phyloP scores from a whole-genome alignment of 2,329 filamentous ascomycete species.

The Exophiala lecanii-corni region DNA sequence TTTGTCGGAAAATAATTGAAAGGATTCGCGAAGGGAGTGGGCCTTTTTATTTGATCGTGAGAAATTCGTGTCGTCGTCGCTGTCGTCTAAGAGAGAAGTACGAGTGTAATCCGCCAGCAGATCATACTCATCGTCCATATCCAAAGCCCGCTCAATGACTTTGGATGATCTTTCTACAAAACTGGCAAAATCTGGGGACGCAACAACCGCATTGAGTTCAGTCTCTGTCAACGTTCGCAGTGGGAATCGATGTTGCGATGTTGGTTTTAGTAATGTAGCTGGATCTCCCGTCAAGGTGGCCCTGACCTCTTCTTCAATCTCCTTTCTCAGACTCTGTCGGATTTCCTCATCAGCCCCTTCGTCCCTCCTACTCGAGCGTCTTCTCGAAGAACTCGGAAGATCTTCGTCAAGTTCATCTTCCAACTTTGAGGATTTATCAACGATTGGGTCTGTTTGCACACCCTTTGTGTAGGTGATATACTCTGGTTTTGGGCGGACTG shows the following conservation, averaged over 20 bases:
- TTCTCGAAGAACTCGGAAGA: slow-evolving; percentile 55
- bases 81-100: slow-evolving; percentile 64
- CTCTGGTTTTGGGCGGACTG: slow-evolving; percentile 52
- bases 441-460: slow-evolving; percentile 71
- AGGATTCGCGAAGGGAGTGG: slow-evolving; percentile 64
- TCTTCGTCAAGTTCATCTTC: slow-evolving; percentile 61
- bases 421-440: slow-evolving; percentile 39
- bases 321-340: slow-evolving; percentile 73
- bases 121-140: slow-evolving; percentile 85
- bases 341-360: slow-evolving; percentile 85
- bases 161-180: slow-evolving; percentile 96
- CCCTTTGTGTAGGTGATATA: slow-evolving; percentile 95
- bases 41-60: slow-evolving; percentile 24
- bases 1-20: slow-evolving; percentile 89
- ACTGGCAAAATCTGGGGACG: slow-evolving; percentile 87
- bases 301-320: slow-evolving; percentile 88
- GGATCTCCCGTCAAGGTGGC: slow-evolving; percentile 49
- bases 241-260: slow-evolving; percentile 59
- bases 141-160: slow-evolving; percentile 90
- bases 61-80: slow-evolving; percentile 61
- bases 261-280: slow-evolving; percentile 37
- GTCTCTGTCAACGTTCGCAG: slow-evolving; percentile 74
- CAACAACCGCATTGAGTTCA: slow-evolving; percentile 83
- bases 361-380: slow-evolving; percentile 72
- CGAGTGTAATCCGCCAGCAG: slow-evolving; percentile 91